These are phyloP conservation scores for Aureobasidium pullulans DNA, from an alignment of 2,329 filamentous ascomycete species.

Conservation along the genomic window DNA sequence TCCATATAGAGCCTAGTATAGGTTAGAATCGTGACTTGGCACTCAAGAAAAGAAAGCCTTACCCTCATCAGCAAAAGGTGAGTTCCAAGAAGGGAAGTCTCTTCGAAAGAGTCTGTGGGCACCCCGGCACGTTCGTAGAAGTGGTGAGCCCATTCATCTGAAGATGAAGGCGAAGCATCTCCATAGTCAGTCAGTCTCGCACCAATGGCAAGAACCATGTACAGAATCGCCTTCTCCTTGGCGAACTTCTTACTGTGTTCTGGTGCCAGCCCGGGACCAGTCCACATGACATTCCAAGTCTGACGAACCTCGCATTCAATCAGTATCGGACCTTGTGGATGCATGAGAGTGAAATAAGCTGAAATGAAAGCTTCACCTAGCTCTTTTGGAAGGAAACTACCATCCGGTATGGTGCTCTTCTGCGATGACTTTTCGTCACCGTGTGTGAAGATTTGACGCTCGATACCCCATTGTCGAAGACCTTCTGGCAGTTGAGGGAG, in stretches of 20 bases:
- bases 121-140: constrained; percentile 7
- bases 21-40: background rate
- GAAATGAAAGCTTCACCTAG: constrained; percentile 11
- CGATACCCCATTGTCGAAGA: constrained; percentile 8
- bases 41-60: background rate
- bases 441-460: constrained; percentile 11
- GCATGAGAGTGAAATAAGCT: constrained; percentile 8
- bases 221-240: constrained; percentile 5
- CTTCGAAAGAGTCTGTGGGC: constrained; percentile 8
- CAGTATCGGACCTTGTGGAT: constrained; percentile 1
- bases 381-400: constrained; percentile 5
- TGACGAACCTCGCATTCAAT: background rate
- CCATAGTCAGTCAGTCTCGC: constrained; percentile 2
- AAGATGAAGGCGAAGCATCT: background rate
- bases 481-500: constrained; percentile 1
- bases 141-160: constrained; percentile 5
- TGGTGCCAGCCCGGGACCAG: background rate
- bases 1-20: background rate
- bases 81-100: constrained; percentile 8
- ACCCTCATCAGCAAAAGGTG: constrained; percentile 7
- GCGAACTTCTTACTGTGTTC: background rate
- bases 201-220: constrained; percentile 12
- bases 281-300: constrained; percentile 7
- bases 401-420: background rate
- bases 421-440: background rate